Percentiles rank a stretch among this genome's conserved stretches.
These are phyloP conservation scores for Zangia roseola DNA, from an alignment of 768 basidiomycete species.

Conservation along the genomic window DNA sequence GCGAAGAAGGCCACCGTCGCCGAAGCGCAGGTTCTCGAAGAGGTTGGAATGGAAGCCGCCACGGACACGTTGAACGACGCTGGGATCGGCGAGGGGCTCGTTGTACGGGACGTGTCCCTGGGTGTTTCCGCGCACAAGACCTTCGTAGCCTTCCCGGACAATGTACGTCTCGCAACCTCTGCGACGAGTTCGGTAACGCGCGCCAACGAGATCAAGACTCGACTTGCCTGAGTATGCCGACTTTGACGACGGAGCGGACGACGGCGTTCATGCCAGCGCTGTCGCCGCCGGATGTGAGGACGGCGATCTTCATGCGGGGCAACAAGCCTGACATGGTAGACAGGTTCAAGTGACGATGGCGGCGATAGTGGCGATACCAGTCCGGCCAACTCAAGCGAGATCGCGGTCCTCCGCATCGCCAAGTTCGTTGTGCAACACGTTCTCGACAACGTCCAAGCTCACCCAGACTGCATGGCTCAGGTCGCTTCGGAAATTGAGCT, in stretches of 20 bases:
- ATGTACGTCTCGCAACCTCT: constrained; percentile 94
- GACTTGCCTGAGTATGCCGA: constrained; percentile 83
- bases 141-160: constrained; percentile 98
- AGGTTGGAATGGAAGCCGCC: constrained; percentile 38
- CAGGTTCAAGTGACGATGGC: background rate
- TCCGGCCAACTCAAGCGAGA: too few species aligned
- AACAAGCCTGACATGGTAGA: background rate
- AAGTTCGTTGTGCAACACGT: too few species aligned
- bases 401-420: too few species aligned
- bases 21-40: constrained; percentile 76
- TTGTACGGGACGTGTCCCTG: constrained; percentile 30
- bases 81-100: constrained; percentile 31
- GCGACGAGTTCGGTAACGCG: background rate
- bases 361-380: background rate
- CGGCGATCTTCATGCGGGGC: constrained; percentile 77
- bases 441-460: too few species aligned
- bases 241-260: constrained; percentile 91
- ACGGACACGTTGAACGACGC: constrained; percentile 14
- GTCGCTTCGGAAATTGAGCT: too few species aligned
- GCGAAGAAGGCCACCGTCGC: constrained; percentile 71
- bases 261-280: constrained; percentile 97
- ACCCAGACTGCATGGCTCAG: too few species aligned
- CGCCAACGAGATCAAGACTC: background rate
- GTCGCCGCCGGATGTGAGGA: constrained; percentile 95
- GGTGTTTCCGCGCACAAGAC: constrained; percentile 85